Evolutionary conservation across 805 yeast genomes (phyloP).

Genomic region (Wickerhamomyces chambardii): DNA sequence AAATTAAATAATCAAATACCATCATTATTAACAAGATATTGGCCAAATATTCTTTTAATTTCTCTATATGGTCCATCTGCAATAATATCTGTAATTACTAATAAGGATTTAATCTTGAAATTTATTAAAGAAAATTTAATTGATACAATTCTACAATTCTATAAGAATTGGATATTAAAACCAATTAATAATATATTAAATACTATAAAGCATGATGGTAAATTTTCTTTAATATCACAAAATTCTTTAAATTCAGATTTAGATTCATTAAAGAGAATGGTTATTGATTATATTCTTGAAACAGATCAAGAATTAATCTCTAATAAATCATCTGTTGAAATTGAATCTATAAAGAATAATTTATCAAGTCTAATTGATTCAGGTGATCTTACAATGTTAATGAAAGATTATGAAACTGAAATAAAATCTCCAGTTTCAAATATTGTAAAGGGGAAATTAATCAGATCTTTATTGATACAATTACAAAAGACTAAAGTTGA

Average conservation of each 20-base stretch:
- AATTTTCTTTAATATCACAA: conserved; percentile 71
- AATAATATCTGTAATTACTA: conserved; percentile 31
- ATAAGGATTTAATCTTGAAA: conserved; percentile 39
- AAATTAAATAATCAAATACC: conserved; percentile 25
- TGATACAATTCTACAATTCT: conserved; percentile 60
- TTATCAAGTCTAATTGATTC: conserved; percentile 42
- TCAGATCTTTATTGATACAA: conserved; percentile 77
- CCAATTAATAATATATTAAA: conserved; percentile 67
- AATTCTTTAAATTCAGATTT: conserved; percentile 73
- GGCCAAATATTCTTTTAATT: conserved; percentile 47
- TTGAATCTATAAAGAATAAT: conserved; percentile 15
- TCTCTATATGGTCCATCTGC: conserved; percentile 47
- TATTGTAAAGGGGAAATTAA: conserved; percentile 54
- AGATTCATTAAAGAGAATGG: conserved; percentile 82
- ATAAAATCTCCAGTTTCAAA: conserved; percentile 61
- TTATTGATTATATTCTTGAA: conserved; percentile 54
- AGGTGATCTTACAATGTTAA: conserved; percentile 75
- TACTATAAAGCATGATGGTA: conserved; percentile 80
- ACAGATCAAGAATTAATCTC: conserved; percentile 14
- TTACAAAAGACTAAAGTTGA: conserved; percentile 96
- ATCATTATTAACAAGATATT: conserved; percentile 37
- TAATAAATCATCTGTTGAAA: conserved; percentile 14
- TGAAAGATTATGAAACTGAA: conserved; percentile 75
- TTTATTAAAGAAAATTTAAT: conserved; percentile 54
- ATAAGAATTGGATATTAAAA: conserved; percentile 73